Evolutionary conservation across 2,329 filamentous ascomycete species (phyloP).

Genomic region (Arthrinium puccinioides): DNA sequence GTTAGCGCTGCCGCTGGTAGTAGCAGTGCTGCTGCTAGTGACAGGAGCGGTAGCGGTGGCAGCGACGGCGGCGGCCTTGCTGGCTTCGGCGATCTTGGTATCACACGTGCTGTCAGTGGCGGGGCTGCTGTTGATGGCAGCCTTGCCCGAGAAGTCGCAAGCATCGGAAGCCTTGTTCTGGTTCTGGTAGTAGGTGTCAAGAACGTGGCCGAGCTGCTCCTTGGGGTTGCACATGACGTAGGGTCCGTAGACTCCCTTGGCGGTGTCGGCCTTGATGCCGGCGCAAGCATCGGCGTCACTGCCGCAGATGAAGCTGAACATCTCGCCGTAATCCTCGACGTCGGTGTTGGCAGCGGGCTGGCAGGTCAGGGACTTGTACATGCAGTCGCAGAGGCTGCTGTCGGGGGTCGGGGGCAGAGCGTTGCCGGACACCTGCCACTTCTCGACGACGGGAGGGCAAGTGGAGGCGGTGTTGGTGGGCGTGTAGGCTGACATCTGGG

Average conservation of each 20-base stretch:
- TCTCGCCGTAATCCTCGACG: conserved; percentile 45
- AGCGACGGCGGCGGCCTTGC: conserved; percentile 25
- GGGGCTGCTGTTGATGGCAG: conserved; percentile 19
- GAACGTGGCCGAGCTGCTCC: conserved; percentile 52
- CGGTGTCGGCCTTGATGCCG: conserved; percentile 49
- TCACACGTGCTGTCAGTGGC: conserved; percentile 39
- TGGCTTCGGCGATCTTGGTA: conserved; percentile 40
- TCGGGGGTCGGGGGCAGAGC: conserved; percentile 67
- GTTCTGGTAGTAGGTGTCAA: conserved; percentile 50
- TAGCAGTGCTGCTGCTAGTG: conserved; percentile 10
- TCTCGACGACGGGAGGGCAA: conserved; percentile 52
- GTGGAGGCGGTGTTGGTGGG: conserved; percentile 55
- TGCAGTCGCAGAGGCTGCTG: conserved; percentile 61
- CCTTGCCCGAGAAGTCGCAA: conserved; percentile 53
- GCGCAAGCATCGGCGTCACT: conserved; percentile 40
- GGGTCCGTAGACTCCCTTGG: conserved; percentile 50
- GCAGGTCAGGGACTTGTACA: conserved; percentile 60
- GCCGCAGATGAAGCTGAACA: conserved; percentile 30
- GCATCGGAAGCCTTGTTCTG: conserved; percentile 40
- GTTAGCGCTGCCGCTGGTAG: conserved; percentile 24
- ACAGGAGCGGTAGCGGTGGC: conserved; percentile 20
- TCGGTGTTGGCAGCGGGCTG: conserved; percentile 44
- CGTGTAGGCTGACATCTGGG: conserved; percentile 52
- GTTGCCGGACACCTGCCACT: conserved; percentile 53
- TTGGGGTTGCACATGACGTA: conserved; percentile 57